These are phyloP conservation scores for Lentinus polychrous DNA, from an alignment of 1,284 basidiomycete genomes.

Conservation along the genomic window DNA sequence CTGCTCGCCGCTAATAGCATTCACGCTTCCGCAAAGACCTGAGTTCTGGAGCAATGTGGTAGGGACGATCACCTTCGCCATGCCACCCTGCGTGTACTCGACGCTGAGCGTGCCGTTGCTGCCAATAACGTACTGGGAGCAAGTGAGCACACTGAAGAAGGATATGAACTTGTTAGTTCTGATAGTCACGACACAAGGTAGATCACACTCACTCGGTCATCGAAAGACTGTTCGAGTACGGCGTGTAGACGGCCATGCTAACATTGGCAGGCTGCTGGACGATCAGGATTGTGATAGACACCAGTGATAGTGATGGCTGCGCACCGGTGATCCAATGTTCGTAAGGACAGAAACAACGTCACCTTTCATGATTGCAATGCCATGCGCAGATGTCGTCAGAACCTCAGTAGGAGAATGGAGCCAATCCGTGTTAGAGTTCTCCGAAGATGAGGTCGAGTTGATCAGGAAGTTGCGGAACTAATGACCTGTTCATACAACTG, in stretches of 20 bases:
- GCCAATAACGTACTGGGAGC: slow-evolving; percentile 59
- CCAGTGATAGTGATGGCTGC: neutral
- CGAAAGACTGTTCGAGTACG: slow-evolving; percentile 37
- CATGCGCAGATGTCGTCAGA: slow-evolving; percentile 47
- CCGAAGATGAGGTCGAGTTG: slow-evolving; percentile 25
- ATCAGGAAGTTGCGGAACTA: slow-evolving; percentile 67
- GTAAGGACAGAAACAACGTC: slow-evolving; percentile 64
- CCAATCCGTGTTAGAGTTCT: slow-evolving; percentile 40
- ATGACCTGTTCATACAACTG: slow-evolving; percentile 1
- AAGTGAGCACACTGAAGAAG: slow-evolving; percentile 48
- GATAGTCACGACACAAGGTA: slow-evolving; percentile 5
- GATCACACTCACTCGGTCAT: slow-evolving; percentile 44
- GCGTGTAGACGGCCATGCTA: slow-evolving; percentile 48
- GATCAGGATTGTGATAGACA: neutral
- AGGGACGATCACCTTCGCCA: slow-evolving; percentile 48
- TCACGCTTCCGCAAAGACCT: slow-evolving; percentile 28
- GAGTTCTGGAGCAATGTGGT: slow-evolving; percentile 30
- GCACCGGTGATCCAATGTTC: slow-evolving; percentile 69
- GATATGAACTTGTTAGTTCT: neutral
- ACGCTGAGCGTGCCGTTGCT: slow-evolving; percentile 51
- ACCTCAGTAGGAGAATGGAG: slow-evolving; percentile 49
- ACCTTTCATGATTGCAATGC: slow-evolving; percentile 70
- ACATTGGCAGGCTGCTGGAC: slow-evolving; percentile 43
- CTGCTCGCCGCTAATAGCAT: slow-evolving; percentile 1
- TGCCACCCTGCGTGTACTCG: slow-evolving; percentile 54